phyloP scores from a whole-genome alignment of 768 basidiomycete species.

The Agaricus subrufescens region DNA sequence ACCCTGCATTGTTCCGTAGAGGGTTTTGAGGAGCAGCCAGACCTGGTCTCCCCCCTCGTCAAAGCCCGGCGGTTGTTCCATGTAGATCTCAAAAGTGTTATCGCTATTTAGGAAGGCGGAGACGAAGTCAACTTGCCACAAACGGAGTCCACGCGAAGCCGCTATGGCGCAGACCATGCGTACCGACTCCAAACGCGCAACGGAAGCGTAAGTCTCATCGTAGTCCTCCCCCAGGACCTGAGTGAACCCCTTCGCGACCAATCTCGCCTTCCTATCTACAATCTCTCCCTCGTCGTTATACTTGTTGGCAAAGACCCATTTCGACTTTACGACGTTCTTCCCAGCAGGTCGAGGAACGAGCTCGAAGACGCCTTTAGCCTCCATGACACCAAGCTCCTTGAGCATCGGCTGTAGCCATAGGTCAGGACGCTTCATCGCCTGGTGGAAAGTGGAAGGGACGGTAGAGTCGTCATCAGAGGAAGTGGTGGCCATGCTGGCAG shows the following conservation, averaged over 20 bases:
- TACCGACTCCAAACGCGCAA: not conserved
- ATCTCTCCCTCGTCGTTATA: slow-evolving; percentile 12
- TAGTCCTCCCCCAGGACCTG: slow-evolving; percentile 14
- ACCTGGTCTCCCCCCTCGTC: no score
- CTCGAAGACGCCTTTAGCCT: slow-evolving; percentile 23
- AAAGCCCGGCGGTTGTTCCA: no score
- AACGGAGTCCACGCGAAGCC: no score
- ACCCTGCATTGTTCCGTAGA: no score
- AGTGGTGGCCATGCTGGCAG: no score
- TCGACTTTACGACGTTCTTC: slow-evolving; percentile 9
- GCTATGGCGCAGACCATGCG: no score
- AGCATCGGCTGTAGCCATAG: slow-evolving; percentile 4
- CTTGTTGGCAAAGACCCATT: slow-evolving; percentile 11
- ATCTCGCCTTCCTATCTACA: slow-evolving; percentile 10
- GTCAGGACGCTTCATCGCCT: slow-evolving; percentile 7
- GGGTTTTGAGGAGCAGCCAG: no score
- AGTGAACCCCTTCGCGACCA: slow-evolving; percentile 14
- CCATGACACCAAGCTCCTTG: not conserved
- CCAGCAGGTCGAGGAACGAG: slow-evolving; percentile 7
- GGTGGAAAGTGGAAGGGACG: not conserved
- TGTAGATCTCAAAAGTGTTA: no score
- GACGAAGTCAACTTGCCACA: no score
- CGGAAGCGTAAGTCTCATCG: slow-evolving; percentile 14
- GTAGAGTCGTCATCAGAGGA: no score
- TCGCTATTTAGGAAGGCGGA: no score